phyloP scores from a whole-genome alignment of 1,284 basidiomycete genomes.

The Schizophyllum commune region DNA sequence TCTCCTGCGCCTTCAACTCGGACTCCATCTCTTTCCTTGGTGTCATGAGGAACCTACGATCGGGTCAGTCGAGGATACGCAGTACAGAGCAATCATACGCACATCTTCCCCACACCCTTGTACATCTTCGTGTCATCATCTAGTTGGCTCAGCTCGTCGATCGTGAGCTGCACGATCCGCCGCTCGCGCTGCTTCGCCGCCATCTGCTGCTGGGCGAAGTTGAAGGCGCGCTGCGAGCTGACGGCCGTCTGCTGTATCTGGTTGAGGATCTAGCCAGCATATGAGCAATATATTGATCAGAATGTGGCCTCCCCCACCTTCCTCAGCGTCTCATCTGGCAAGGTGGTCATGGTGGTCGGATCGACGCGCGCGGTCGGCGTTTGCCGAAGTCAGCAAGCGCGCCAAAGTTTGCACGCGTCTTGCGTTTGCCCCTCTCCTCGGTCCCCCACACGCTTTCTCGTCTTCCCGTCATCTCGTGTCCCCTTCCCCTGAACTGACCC shows the following conservation, averaged over 20 bases:
- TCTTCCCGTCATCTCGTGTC: background rate
- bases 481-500: background rate
- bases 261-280: conserved; percentile 59
- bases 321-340: conserved; percentile 81
- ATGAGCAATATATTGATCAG: background rate
- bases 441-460: background rate
- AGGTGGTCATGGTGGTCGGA: conserved; percentile 48
- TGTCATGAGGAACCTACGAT: conserved; percentile 79
- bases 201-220: conserved; percentile 66
- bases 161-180: conserved; percentile 81
- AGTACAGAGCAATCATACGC: conserved; percentile 19
- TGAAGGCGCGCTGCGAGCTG: conserved; percentile 71
- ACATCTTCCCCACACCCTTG: conserved; percentile 92
- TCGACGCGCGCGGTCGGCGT: background rate
- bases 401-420: conserved; percentile 10
- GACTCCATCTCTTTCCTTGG: conserved; percentile 74
- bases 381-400: background rate
- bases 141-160: conserved; percentile 63
- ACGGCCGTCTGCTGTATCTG: conserved; percentile 87
- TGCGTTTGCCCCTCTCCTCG: conserved; percentile 7
- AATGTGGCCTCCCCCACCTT: conserved; percentile 45
- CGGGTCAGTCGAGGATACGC: conserved; percentile 1
- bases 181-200: conserved; percentile 77
- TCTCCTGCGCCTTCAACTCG: conserved; percentile 68
- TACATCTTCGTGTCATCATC: conserved; percentile 71